Percentiles rank a stretch among this genome's conserved stretches.
phyloP scores from a whole-genome alignment of 306 rosid species.

The Oemleria cerasiformis region DNA sequence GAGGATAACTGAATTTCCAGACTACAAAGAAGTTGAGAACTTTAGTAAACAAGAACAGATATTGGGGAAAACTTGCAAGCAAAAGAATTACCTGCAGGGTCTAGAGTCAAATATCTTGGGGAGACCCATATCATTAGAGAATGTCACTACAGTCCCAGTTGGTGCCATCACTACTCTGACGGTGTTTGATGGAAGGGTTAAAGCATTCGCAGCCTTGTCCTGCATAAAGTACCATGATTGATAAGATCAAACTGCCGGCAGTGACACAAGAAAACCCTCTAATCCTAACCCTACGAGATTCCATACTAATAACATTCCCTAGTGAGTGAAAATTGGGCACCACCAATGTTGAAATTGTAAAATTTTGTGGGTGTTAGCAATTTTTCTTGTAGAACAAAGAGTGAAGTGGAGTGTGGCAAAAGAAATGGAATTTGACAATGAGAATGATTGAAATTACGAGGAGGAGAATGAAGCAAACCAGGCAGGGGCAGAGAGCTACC shows the following conservation, averaged over 20 bases:
- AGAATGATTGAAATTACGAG: slow-evolving; percentile 55
- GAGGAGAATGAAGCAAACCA: slow-evolving; percentile 70
- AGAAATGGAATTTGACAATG: slow-evolving; percentile 64
- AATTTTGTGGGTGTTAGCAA: slow-evolving; percentile 36
- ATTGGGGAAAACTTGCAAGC: slow-evolving; percentile 14
- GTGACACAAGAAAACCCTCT: slow-evolving; percentile 32
- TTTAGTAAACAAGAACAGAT: slow-evolving; percentile 10
- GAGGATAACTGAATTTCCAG: slow-evolving; percentile 72
- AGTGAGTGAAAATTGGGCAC: slow-evolving; percentile 7
- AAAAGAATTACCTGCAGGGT: slow-evolving; percentile 35
- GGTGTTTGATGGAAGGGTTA: slow-evolving; percentile 56
- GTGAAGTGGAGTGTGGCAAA: slow-evolving; percentile 80
- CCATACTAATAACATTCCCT: slow-evolving; percentile 19
- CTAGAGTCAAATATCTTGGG: slow-evolving; percentile 57
- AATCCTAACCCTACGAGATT: neutral
- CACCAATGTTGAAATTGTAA: neutral
- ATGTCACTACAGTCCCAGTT: slow-evolving; percentile 61
- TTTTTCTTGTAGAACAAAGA: slow-evolving; percentile 53
- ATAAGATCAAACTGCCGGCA: slow-evolving; percentile 29
- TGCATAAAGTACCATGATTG: slow-evolving; percentile 25
- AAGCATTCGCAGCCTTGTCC: slow-evolving; percentile 86
- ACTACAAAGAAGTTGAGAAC: slow-evolving; percentile 3
- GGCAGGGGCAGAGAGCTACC: slow-evolving; percentile 79
- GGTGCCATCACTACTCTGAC: slow-evolving; percentile 72
- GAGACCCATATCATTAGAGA: slow-evolving; percentile 77